phyloP scores from a whole-genome alignment of 2,329 filamentous ascomycete genomes.

The Neofusicoccum cordaticola region DNA sequence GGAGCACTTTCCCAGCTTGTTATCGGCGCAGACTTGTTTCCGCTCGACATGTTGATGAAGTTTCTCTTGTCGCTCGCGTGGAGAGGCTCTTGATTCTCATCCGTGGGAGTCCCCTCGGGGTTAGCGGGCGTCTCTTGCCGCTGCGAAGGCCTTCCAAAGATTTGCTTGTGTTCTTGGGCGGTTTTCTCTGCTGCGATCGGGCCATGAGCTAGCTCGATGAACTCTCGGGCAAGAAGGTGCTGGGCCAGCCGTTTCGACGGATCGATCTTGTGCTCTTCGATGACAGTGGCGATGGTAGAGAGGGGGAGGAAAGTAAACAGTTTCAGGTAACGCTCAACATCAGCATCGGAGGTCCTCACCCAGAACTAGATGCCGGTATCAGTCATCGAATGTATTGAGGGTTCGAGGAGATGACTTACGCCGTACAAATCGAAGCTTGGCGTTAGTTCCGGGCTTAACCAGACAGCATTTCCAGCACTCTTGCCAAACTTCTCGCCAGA shows the following conservation, averaged over 20 bases:
- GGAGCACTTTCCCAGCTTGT: background rate
- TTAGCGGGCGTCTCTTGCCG: background rate
- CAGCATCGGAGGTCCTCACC: conserved; percentile 73
- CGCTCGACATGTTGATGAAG: conserved; percentile 30
- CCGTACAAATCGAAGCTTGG: conserved; percentile 81
- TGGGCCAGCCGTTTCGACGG: conserved; percentile 75
- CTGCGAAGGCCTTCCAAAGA: conserved; percentile 33
- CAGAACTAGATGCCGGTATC: conserved; percentile 62
- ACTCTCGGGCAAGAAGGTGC: conserved; percentile 77
- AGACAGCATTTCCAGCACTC: conserved; percentile 88
- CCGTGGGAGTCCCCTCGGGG: background rate
- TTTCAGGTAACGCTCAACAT: conserved; percentile 78
- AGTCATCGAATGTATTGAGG: background rate
- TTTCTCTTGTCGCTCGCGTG: conserved; percentile 16
- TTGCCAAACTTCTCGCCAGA: conserved; percentile 92
- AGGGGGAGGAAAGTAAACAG: conserved; percentile 86
- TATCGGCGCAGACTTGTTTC: conserved; percentile 26
- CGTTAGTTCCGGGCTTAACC: conserved; percentile 82
- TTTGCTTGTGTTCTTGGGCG: conserved; percentile 53
- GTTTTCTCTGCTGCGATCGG: conserved; percentile 61
- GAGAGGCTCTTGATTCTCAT: background rate
- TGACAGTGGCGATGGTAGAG: conserved; percentile 62
- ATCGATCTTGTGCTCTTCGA: conserved; percentile 65
- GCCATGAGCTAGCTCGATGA: conserved; percentile 78
- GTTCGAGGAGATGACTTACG: conserved; percentile 35